Evolutionary conservation across 306 rosid species (phyloP).

Genomic region (Vicia faba): DNA sequence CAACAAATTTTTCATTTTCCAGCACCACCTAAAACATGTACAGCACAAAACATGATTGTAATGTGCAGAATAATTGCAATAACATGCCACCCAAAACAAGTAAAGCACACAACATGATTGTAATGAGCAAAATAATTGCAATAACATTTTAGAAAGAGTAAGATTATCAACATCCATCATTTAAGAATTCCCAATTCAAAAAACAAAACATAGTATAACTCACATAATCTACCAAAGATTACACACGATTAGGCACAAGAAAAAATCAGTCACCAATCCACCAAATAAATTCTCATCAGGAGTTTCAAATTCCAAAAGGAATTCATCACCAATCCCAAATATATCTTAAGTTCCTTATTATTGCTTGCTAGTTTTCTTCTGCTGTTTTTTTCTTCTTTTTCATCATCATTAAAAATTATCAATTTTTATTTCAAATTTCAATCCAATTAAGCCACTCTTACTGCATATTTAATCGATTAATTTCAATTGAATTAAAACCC

Average conservation of each 20-base stretch:
- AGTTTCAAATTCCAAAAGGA: constrained; percentile 4
- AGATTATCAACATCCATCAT: background rate
- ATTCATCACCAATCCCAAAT: constrained; percentile 7
- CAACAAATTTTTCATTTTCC: constrained; percentile 24
- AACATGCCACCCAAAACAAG: background rate
- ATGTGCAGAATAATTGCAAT: background rate
- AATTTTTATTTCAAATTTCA: constrained; percentile 3
- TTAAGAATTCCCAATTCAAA: constrained; percentile 7
- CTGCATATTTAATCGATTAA: background rate
- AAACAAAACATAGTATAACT: background rate
- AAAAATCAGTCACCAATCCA: background rate
- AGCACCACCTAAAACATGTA: background rate
- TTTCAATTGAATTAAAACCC: background rate
- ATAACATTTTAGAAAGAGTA: too few species aligned
- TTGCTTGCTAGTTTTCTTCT: background rate
- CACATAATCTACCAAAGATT: constrained; percentile 7
- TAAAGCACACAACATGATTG: background rate
- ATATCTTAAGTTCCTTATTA: background rate
- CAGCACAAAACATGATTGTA: background rate
- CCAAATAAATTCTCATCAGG: background rate
- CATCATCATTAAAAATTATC: background rate
- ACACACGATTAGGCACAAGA: background rate
- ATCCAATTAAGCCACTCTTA: constrained; percentile 4
- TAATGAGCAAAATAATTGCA: too few species aligned
- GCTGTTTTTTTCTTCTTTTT: background rate